Percentiles rank a stretch among this genome's conserved stretches.
Conservation (phyloP, 495 filamentous ascomycete species). For the Penicillium angulare region DNA sequence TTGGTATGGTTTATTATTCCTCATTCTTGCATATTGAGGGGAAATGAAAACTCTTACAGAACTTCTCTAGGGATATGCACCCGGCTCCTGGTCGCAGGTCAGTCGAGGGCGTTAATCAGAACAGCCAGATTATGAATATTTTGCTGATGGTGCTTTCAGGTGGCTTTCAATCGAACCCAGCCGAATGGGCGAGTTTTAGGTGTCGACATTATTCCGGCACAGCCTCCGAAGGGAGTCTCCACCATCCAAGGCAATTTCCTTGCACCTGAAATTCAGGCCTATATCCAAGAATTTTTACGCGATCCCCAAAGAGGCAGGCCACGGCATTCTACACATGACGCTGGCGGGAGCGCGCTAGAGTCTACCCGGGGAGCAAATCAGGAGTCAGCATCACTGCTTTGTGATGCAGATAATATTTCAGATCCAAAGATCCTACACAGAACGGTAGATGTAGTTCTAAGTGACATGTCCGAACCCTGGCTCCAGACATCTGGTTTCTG, state of each 20-base stretch:
- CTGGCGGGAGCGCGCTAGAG: conserved; percentile 10
- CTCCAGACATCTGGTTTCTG: conserved; percentile 71
- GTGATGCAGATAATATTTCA: not conserved
- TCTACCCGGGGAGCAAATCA: not conserved
- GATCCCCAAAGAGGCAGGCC: conserved; percentile 61
- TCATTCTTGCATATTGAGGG: not conserved
- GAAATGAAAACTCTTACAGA: conserved; percentile 8
- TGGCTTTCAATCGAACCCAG: conserved; percentile 74
- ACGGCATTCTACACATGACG: conserved; percentile 18
- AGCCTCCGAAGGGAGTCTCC: conserved; percentile 83
- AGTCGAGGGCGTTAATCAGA: not conserved
- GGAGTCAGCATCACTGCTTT: conserved; percentile 3
- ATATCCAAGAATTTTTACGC: conserved; percentile 70
- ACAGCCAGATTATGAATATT: no score
- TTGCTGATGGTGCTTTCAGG: conserved; percentile 43
- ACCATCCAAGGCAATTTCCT: conserved; percentile 95
- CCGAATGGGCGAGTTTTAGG: conserved; percentile 80
- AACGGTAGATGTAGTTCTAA: conserved; percentile 90
- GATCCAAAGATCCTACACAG: conserved; percentile 26
- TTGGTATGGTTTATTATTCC: conserved; percentile 49
- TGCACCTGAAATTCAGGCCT: conserved; percentile 61
- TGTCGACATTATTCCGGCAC: conserved; percentile 88
- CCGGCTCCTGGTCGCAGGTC: conserved; percentile 92
- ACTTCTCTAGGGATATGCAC: conserved; percentile 74
- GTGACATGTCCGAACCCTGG: conserved; percentile 99